phyloP scores from a whole-genome alignment of 2,329 filamentous ascomycete genomes.

The Aspergillus transmontanensis region DNA sequence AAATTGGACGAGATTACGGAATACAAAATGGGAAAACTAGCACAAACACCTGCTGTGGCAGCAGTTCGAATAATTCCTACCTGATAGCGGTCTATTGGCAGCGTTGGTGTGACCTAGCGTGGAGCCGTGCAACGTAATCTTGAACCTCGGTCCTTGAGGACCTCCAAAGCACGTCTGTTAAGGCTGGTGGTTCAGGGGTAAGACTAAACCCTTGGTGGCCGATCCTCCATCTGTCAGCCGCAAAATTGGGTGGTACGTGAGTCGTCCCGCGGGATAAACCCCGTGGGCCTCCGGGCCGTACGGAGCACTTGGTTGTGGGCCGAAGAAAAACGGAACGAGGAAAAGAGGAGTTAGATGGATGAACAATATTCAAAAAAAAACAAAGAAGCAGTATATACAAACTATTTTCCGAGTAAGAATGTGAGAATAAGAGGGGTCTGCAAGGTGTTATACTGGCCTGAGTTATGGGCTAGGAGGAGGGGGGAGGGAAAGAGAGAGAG shows the following conservation, averaged over 20 bases:
- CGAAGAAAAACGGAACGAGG: not conserved
- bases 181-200: slow-evolving; percentile 26
- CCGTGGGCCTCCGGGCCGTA: slow-evolving; percentile 1
- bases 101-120: slow-evolving; percentile 27
- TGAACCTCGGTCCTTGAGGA: slow-evolving; percentile 24
- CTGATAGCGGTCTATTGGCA: slow-evolving; percentile 5
- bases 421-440: not conserved
- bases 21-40: not conserved
- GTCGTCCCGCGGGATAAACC: slow-evolving; percentile 8
- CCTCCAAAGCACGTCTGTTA: slow-evolving; percentile 3
- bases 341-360: not conserved
- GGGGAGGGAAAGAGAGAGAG: not conserved
- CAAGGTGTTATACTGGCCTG: not conserved
- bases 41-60: not conserved
- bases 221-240: slow-evolving; percentile 19
- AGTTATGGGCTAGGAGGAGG: not conserved
- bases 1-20: slow-evolving; percentile 2
- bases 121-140: slow-evolving; percentile 28
- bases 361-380: not conserved
- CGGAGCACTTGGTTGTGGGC: not conserved
- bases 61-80: not conserved
- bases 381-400: not conserved
- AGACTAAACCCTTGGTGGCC: slow-evolving; percentile 10
- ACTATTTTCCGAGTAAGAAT: not conserved
- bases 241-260: slow-evolving; percentile 18